Conservation (phyloP, 2,329 filamentous ascomycete genomes). For the Cephalotrichum gorgonifer region DNA sequence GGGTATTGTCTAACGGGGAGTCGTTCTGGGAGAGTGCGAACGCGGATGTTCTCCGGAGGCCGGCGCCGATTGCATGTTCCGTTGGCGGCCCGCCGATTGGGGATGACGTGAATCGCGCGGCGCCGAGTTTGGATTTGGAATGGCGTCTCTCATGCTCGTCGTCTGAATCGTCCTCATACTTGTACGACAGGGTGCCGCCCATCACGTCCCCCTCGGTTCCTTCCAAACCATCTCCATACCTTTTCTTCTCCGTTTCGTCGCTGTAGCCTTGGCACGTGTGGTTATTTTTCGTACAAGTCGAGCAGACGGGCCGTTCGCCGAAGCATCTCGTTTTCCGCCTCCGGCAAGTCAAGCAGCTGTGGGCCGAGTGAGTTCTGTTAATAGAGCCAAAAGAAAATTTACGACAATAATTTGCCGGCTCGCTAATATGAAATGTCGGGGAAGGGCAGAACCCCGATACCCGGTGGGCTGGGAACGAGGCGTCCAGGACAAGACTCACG, state of each 20-base stretch:
- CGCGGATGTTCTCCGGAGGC: conserved; percentile 9
- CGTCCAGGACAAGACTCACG: conserved; percentile 39
- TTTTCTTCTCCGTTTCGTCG: conserved; percentile 38
- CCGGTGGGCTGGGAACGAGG: not conserved
- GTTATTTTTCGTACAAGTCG: conserved; percentile 62
- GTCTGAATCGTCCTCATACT: not conserved
- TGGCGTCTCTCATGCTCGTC: conserved; percentile 1
- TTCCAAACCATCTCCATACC: not conserved
- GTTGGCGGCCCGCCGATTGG: not conserved
- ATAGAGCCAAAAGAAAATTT: not conserved
- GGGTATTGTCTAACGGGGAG: not conserved
- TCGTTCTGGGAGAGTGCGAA: not conserved
- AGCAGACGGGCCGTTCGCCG: conserved; percentile 61
- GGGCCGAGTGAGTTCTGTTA: not conserved
- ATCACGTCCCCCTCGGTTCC: not conserved
- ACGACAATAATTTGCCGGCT: not conserved
- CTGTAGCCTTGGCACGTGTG: conserved; percentile 60
- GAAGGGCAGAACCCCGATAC: not conserved
- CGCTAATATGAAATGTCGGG: not conserved
- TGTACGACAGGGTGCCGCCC: not conserved
- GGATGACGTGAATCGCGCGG: not conserved
- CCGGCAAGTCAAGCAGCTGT: conserved; percentile 60
- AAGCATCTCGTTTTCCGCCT: conserved; percentile 68
- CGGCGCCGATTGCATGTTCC: not conserved
- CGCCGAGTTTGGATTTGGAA: conserved; percentile 6